phyloP scores from a whole-genome alignment of 192 early-diverging fungal species.

The Umbelopsis ramanniana region DNA sequence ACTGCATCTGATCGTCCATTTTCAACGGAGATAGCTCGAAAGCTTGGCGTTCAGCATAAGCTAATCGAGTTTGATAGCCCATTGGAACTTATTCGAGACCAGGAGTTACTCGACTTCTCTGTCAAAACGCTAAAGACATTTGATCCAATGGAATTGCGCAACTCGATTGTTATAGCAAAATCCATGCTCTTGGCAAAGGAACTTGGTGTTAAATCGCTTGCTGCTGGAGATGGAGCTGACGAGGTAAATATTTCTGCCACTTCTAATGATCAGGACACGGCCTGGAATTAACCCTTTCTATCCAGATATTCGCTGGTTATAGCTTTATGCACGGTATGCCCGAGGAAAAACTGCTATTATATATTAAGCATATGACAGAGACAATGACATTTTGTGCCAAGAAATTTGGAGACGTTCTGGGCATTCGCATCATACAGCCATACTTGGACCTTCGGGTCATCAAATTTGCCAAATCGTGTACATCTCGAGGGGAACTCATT shows the following conservation, averaged over 20 bases:
- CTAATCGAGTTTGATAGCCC: constrained; percentile 45
- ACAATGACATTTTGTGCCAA: constrained; percentile 58
- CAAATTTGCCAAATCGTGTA: constrained; percentile 55
- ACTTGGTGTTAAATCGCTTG: constrained; percentile 50
- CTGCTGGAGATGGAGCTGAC: constrained; percentile 72
- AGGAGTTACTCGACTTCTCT: constrained; percentile 53
- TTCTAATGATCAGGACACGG: not conserved
- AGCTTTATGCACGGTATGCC: constrained; percentile 61
- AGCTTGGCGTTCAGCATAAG: constrained; percentile 48
- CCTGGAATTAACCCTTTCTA: not conserved
- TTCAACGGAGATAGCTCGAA: constrained; percentile 52
- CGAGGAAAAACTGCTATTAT: constrained; percentile 47
- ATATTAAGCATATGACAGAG: constrained; percentile 52
- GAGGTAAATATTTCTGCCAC: constrained; percentile 33
- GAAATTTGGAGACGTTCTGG: constrained; percentile 50
- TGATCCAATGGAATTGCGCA: constrained; percentile 76
- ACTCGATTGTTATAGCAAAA: constrained; percentile 60
- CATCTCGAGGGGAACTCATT: constrained; percentile 9
- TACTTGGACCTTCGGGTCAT: constrained; percentile 59
- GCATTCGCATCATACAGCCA: constrained; percentile 53
- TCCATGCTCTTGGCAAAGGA: constrained; percentile 50
- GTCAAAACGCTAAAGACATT: constrained; percentile 62
- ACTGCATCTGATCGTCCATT: constrained; percentile 58
- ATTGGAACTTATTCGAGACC: constrained; percentile 40
- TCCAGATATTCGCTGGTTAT: constrained; percentile 68